Evolutionary conservation across 441 rosid species (phyloP), one percentile per base, ranked within the genome.

Genomic region (Manihot esculenta): DNA sequence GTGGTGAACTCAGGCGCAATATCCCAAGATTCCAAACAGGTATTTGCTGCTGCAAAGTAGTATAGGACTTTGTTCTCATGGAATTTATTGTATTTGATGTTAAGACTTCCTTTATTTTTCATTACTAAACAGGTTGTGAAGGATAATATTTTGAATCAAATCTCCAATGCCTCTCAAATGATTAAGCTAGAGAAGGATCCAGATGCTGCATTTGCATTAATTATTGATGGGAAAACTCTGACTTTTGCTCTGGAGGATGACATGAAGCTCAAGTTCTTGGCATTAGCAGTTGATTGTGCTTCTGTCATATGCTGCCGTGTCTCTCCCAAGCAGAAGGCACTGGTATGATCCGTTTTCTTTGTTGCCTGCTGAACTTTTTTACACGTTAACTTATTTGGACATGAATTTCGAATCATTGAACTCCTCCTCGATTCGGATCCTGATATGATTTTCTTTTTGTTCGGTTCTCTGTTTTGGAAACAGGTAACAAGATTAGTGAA

Each of bases 251-350:
- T 94, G 80, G 99, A 87, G 81, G 92, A 87, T 80, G 97, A 90
- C 62, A 82, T 90, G 88, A 94, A 94, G 85, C 82, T 68, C 75
- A 91, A 84, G 73, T 86, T 94, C 85, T 86, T 94, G 82, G 86
- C 83, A 54, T 84, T 94, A 79, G 98, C 98, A 1, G 98, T 94
- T 44, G 92, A 80, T 59, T 94, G 99, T 70, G 99, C 99, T 7
- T 92, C 99, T 54, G 98, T 92, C 78, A 90, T 94, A 69, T 94
- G 99, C 77, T 94, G 99, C 23, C 99, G 99, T 47, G 99, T 94
- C 45, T 94, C 99, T 84, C 99, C 98, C 60, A 94, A 87, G 84
- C 99, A 94, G 86, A 94, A 94, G 80, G 99, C 99, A 23, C 76
- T 94, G 84, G 99, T 94, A 88, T 65, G 77, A 64, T 74, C 41